Base-by-base conservation (phyloP, 176 grass and related monocot species). In the Eragrostis curvula region DNA sequence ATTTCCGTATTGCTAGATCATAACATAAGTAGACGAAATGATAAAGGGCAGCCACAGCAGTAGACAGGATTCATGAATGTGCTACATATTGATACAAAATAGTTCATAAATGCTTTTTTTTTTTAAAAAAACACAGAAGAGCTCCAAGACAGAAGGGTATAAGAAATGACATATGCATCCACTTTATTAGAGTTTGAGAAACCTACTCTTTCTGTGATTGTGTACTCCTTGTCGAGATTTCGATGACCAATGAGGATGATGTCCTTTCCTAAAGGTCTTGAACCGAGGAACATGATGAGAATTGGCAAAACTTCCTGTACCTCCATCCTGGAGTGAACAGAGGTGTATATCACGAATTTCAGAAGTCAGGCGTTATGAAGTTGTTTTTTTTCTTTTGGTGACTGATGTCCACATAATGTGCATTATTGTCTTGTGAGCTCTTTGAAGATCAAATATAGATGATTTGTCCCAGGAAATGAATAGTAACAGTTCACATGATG, bases 121-220 rank as follows among this genome's bases (percentile, higher is more conserved):
- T n/a, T n/a, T 3, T 62, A 79, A 13, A n/a, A 68, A 9, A 2
- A 52, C 45, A 84, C 23, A 1, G 21, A 32, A 64, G 49, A 71
- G 30, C n/a, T 68, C 56, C 3, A 75, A 71, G 70, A 44, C 21
- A 86, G 49, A 47, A 77, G 55, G 5, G 4, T 2, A 52, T 23
- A 1, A 62, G 39, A 55, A 58, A 12, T 11, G 66, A 83, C 32
- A 39, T 4, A 47, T 42, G 6, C 40, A 44, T 29, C 3, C 49
- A n/a, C 20, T 81, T 16, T 76, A 25, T 25, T 32, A 43, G 66
- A 85, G 42, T 44, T 15, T 73, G 56, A 62, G 46, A 73, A 83
- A 79, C 88, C 83, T 78, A 92, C 95, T 42, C 53, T 93, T 98
- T 77, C 81, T 91, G 18, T 78, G 83, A 83, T 74, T 61, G 86